phyloP scores from a whole-genome alignment of 495 filamentous ascomycete genomes.

The Aspergillus nidulans region DNA sequence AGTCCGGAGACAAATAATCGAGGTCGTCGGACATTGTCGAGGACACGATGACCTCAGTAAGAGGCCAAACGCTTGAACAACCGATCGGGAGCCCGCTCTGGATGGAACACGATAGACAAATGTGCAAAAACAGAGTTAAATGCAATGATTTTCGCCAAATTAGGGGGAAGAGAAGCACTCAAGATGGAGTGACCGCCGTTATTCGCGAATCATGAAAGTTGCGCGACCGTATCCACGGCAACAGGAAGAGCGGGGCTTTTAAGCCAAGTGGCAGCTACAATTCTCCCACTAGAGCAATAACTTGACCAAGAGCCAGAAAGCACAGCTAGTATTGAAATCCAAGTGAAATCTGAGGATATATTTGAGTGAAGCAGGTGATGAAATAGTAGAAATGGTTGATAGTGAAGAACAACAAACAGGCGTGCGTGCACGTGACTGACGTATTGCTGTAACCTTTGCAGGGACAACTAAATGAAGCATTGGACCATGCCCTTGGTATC shows the following conservation, averaged over 20 bases:
- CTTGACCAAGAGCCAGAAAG: neutral
- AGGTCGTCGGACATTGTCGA: constrained; percentile 61
- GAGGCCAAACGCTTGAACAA: neutral
- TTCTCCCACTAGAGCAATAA: neutral
- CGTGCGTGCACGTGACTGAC: neutral
- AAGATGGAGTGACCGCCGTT: constrained; percentile 16
- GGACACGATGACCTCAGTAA: constrained; percentile 7
- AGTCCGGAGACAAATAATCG: constrained; percentile 78
- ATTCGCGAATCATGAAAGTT: constrained; percentile 27
- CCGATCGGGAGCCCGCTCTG: neutral
- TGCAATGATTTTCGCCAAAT: neutral
- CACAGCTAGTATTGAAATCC: neutral
- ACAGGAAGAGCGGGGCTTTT: constrained; percentile 25
- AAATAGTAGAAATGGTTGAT: neutral
- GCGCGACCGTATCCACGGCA: constrained; percentile 36
- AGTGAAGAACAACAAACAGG: neutral
- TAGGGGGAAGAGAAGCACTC: neutral
- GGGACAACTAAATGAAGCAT: too few species aligned
- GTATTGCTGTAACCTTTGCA: too few species aligned
- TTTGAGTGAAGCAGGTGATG: neutral
- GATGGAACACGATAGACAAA: neutral
- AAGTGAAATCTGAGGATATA: neutral
- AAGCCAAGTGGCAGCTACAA: neutral
- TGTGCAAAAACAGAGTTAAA: constrained; percentile 1
- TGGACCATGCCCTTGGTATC: too few species aligned